Conservation (phyloP, 768 basidiomycete species). For the Phanerodontia chrysosporium region DNA sequence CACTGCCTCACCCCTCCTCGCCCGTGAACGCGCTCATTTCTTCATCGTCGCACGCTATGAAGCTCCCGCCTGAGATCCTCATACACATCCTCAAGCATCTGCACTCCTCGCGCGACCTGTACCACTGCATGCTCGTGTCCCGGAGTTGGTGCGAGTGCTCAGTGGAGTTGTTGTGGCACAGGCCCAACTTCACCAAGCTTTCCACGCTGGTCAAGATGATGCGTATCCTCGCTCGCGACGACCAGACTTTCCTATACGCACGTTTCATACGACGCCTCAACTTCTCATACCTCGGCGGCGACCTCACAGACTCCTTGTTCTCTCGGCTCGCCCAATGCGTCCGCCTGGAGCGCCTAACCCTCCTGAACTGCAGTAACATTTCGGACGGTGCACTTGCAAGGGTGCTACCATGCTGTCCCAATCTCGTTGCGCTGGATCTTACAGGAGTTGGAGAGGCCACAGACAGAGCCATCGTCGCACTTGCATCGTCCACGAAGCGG, state of each 20-base stretch:
- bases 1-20: slow-evolving; percentile 14
- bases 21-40: slow-evolving; percentile 21
- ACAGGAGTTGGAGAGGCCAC: slow-evolving; percentile 66
- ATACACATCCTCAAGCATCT: slow-evolving; percentile 89
- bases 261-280: slow-evolving; percentile 89
- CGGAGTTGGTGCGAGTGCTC: slow-evolving; percentile 95
- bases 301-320: slow-evolving; percentile 74
- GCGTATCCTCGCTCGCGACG: slow-evolving; percentile 54
- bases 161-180: slow-evolving; percentile 93
- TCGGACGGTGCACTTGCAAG: slow-evolving; percentile 58
- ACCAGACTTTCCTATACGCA: slow-evolving; percentile 83
- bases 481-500: slow-evolving; percentile 66
- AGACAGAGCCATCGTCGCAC: slow-evolving; percentile 65
- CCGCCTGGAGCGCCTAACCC: slow-evolving; percentile 83
- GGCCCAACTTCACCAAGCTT: slow-evolving; percentile 70
- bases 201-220: slow-evolving; percentile 77
- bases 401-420: slow-evolving; percentile 67
- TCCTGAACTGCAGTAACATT: slow-evolving; percentile 72
- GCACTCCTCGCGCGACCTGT: slow-evolving; percentile 68
- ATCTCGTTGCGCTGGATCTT: slow-evolving; percentile 83
- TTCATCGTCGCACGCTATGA: slow-evolving; percentile 53
- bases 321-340: slow-evolving; percentile 67
- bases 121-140: slow-evolving; percentile 73
- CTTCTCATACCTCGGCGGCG: slow-evolving; percentile 65
- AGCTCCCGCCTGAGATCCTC: slow-evolving; percentile 86